Conservation (phyloP, 495 filamentous ascomycete species). For the Penicillium bialowiezense region DNA sequence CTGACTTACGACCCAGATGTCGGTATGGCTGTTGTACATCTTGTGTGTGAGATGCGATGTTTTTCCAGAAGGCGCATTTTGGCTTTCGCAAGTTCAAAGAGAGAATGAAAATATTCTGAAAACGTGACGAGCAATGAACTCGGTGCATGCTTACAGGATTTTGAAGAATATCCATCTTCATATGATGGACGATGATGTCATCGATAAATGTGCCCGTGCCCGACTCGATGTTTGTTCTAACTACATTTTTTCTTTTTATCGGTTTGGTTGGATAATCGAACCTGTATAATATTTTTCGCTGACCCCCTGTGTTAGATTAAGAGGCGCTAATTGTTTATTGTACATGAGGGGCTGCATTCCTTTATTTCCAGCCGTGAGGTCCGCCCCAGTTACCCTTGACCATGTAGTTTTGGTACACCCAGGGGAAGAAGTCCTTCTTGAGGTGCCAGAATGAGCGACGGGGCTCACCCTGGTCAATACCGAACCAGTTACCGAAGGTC, state of each 20-base stretch:
- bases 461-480: slow-evolving; percentile 56
- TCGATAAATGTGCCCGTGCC: background rate
- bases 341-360: background rate
- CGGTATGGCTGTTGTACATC: slow-evolving; percentile 49
- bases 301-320: background rate
- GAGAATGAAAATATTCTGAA: background rate
- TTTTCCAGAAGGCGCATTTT: too few species aligned
- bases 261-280: background rate
- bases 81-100: too few species aligned
- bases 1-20: slow-evolving; percentile 47
- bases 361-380: slow-evolving; percentile 48
- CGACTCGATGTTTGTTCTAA: background rate
- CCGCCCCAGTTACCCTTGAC: slow-evolving; percentile 63
- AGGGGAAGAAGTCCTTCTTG: slow-evolving; percentile 73
- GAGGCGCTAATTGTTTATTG: background rate
- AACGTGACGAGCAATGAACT: background rate
- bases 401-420: slow-evolving; percentile 59
- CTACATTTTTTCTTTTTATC: background rate
- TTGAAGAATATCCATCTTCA: background rate
- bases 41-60: background rate
- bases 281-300: background rate
- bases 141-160: background rate
- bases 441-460: slow-evolving; percentile 58
- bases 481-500: slow-evolving; percentile 57
- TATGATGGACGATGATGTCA: slow-evolving; percentile 8